A percentile compares a stretch with the other conserved stretches of the same genome.
phyloP scores from a whole-genome alignment of 768 basidiomycete species.

The Pulveroboletus sp. region DNA sequence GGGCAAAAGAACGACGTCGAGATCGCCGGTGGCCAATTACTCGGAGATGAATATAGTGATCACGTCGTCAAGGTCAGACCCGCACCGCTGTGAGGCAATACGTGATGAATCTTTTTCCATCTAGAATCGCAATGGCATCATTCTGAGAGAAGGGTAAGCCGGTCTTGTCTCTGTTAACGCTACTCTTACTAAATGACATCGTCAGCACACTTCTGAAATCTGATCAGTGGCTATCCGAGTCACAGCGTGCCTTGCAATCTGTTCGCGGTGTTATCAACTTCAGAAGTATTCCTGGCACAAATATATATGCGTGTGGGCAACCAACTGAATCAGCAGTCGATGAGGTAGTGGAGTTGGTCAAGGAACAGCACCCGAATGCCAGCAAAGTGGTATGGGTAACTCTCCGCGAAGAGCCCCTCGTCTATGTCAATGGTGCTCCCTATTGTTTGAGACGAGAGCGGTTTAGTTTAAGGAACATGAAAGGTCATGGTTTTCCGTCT shows the following conservation, averaged over 20 bases:
- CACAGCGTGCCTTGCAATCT: slow-evolving; percentile 56
- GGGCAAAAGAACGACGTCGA: slow-evolving; percentile 73
- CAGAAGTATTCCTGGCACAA: slow-evolving; percentile 73
- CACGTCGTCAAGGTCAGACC: slow-evolving; percentile 79
- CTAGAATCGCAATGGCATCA: slow-evolving; percentile 89
- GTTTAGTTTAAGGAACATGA: slow-evolving; percentile 90
- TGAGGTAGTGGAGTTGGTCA: slow-evolving; percentile 67
- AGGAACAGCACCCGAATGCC: slow-evolving; percentile 53
- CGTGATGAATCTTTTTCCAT: background rate
- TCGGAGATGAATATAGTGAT: slow-evolving; percentile 94
- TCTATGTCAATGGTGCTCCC: slow-evolving; percentile 89
- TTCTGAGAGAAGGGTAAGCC: slow-evolving; percentile 79
- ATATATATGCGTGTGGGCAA: slow-evolving; percentile 90
- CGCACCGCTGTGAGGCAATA: background rate
- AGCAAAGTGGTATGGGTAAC: slow-evolving; percentile 84
- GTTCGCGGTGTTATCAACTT: slow-evolving; percentile 96
- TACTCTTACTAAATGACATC: background rate
- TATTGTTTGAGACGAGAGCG: slow-evolving; percentile 86
- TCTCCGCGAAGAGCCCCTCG: slow-evolving; percentile 87
- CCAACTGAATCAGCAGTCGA: slow-evolving; percentile 84
- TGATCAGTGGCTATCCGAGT: slow-evolving; percentile 84
- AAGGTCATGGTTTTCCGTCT: slow-evolving; percentile 44
- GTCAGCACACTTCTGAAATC: slow-evolving; percentile 87
- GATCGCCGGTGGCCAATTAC: slow-evolving; percentile 75
- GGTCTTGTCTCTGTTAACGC: slow-evolving; percentile 3